Evolutionary conservation across 73 alveolate species (phyloP).

Genomic region (Diophrys appendiculata): DNA sequence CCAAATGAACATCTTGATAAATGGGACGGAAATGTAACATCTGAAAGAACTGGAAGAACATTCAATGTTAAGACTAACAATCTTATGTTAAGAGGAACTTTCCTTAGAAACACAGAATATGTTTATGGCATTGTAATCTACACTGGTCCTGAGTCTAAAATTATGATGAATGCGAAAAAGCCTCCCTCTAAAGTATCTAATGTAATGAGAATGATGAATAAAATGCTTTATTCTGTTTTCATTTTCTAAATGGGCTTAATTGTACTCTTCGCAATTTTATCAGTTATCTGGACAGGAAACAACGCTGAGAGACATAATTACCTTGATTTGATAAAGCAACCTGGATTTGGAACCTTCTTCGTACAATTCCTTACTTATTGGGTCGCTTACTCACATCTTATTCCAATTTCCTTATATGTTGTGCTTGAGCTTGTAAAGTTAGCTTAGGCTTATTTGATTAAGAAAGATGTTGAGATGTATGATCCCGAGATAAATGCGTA

Average conservation of each 20-base stretch:
- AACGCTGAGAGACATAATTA: slow-evolving; percentile 9
- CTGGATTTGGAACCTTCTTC: slow-evolving; percentile 16
- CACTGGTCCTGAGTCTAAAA: slow-evolving; percentile 95
- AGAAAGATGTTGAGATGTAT: slow-evolving; percentile 78
- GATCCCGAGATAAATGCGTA: slow-evolving; percentile 72
- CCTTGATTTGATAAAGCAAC: slow-evolving; percentile 16
- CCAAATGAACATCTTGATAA: slow-evolving; percentile 83
- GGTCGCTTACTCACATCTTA: slow-evolving; percentile 90
- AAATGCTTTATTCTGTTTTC: slow-evolving; percentile 67
- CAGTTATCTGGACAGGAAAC: slow-evolving; percentile 32
- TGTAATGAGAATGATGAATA: slow-evolving; percentile 80
- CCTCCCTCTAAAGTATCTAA: slow-evolving; percentile 88
- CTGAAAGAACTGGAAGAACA: slow-evolving; percentile 44
- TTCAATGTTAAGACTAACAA: slow-evolving; percentile 72
- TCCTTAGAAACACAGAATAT: slow-evolving; percentile 87
- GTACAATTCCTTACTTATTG: slow-evolving; percentile 77
- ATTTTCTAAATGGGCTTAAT: slow-evolving; percentile 55
- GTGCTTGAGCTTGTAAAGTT: slow-evolving; percentile 93
- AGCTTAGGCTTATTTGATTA: slow-evolving; percentile 80
- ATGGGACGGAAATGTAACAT: slow-evolving; percentile 81
- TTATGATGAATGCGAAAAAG: slow-evolving; percentile 93
- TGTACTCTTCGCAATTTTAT: slow-evolving; percentile 30
- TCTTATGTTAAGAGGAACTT: slow-evolving; percentile 92
- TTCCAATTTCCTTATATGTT: slow-evolving; percentile 96
- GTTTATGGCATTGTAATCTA: slow-evolving; percentile 90